phyloP scores from a whole-genome alignment of 129 eudicot genomes.

The Centella asiatica region DNA sequence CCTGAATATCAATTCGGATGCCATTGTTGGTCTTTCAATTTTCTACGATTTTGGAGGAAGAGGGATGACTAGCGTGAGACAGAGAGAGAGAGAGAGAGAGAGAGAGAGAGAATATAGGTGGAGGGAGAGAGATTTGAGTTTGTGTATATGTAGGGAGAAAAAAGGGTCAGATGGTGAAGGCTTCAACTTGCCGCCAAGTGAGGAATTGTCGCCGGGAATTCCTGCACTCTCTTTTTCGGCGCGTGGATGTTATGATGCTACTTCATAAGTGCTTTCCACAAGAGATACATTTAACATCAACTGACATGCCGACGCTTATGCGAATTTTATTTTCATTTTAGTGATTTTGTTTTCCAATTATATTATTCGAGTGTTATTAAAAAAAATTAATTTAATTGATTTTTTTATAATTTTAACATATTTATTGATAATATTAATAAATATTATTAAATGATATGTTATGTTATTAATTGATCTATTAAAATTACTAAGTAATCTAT shows the following conservation, averaged over 20 bases:
- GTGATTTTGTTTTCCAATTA: no score
- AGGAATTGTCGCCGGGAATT: constrained; percentile 8
- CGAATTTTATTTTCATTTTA: no score
- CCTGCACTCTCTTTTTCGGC: background rate
- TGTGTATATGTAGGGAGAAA: background rate
- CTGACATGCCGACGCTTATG: no score
- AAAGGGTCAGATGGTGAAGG: background rate
- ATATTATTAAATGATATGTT: no score
- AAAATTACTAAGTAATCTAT: no score
- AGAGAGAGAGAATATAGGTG: no score
- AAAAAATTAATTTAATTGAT: no score
- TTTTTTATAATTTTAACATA: no score
- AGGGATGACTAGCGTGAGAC: background rate
- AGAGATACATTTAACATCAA: background rate
- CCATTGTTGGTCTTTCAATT: constrained; percentile 17
- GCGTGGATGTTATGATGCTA: background rate
- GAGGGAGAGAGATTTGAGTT: background rate
- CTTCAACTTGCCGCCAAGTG: background rate
- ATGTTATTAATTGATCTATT: no score
- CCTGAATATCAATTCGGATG: constrained; percentile 52
- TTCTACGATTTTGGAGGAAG: background rate
- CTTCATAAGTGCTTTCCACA: background rate
- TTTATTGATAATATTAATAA: no score
- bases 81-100: constrained; percentile 2
- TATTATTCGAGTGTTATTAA: no score